Evolutionary conservation across 2,329 filamentous ascomycete species (phyloP), one percentile per base, ranked within the genome.

Genomic region (Didymella glomerata): DNA sequence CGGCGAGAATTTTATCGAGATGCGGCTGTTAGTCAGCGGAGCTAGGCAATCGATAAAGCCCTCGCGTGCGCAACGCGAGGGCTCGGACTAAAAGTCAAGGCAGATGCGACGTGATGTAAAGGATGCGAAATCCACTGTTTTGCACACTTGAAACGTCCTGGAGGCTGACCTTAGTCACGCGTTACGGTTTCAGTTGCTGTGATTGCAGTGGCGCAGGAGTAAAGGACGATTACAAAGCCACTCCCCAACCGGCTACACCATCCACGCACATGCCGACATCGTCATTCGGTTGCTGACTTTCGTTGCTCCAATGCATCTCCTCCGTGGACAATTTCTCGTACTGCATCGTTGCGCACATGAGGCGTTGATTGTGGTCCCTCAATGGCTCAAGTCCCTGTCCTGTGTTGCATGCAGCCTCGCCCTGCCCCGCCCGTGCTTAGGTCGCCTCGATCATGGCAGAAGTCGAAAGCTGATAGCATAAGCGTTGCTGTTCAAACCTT

Each of bases 1-100:
- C 56, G 48, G 36, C 52, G 60, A 59, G 62, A 65, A 66, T 67
- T 70, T 74, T 68, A 67, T 66, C 18, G 25, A 40, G 14, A 22
- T 24, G 32, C 8, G 16, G n/a, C 18, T 3, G 16, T 50, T 36
- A 50, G 56, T 59, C 32, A 59, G 56, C 56, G 46, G 34, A 13
- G 40, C 50, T 50, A 59, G 18, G 32, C 20, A 48, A 48, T 48
- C 50, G 50, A 44, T 59, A 49, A 25, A 16, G 11, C n/a, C n/a
- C n/a, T n/a, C 11, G 11, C 5, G 22, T 14, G 30, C 13, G 30
- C 11, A 32, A 16, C 9, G 22, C 41, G 41, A 20, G 27, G 13
- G 48, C 42, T 42, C 48, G 54, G 54, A 57, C 48, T 10, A 51
- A 56, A 51, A 38, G 49, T 38, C 6, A 20, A 36, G 49, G 30